phyloP scores from a whole-genome alignment of 306 rosid species.

The Fragaria ananassa region DNA sequence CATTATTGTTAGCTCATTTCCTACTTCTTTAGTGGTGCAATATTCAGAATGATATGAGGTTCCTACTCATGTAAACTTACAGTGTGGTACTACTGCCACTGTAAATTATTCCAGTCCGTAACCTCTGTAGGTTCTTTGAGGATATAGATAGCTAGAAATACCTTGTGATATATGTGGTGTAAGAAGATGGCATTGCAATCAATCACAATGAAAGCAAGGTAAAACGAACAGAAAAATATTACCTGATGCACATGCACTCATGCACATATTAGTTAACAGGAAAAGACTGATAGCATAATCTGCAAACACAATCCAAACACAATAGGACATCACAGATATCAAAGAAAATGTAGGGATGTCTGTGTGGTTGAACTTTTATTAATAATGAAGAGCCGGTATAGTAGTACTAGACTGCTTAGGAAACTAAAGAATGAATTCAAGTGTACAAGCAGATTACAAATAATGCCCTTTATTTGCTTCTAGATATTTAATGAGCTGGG shows the following conservation, averaged over 20 bases:
- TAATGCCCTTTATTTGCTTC: constrained; percentile 4
- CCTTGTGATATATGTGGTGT: not conserved
- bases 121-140: not conserved
- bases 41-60: not conserved
- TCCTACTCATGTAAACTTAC: not conserved
- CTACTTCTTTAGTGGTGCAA: not conserved
- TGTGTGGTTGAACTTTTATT: not conserved
- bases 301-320: constrained; percentile 4
- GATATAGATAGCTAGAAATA: not conserved
- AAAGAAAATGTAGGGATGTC: not conserved
- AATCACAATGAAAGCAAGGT: not conserved
- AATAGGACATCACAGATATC: not conserved
- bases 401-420: constrained; percentile 1
- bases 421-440: not conserved
- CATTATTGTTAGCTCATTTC: not conserved
- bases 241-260: not conserved
- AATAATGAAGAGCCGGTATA: constrained; percentile 2
- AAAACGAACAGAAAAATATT: not conserved
- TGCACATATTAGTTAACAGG: not conserved
- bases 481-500: constrained; percentile 37
- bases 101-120: not conserved
- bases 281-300: not conserved
- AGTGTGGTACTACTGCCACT: not conserved
- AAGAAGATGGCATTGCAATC: not conserved
- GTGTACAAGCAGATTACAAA: not conserved